Evolutionary conservation across 768 basidiomycete genomes (phyloP).

Genomic region (Collybia mongolica): DNA sequence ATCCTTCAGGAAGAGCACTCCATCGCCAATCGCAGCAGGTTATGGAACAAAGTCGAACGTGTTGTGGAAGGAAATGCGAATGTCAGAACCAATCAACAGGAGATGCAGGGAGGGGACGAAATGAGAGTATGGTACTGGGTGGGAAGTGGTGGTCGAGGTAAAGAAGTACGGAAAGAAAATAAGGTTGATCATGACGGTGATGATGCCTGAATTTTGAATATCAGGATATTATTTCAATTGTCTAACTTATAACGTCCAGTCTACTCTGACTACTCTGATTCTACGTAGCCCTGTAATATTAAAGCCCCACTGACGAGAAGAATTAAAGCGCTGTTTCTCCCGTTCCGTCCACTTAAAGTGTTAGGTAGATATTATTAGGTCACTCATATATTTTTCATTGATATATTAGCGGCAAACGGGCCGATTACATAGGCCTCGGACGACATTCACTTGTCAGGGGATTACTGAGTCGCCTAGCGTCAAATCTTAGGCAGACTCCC

Average conservation of each 20-base stretch:
- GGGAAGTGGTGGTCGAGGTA: slow-evolving; percentile 43
- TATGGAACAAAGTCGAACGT: slow-evolving; percentile 84
- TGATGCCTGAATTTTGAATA: background rate
- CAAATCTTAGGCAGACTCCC: background rate
- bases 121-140: slow-evolving; percentile 92
- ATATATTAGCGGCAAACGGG: too few relatives aligned
- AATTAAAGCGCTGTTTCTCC: too few relatives aligned
- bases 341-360: too few relatives aligned
- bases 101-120: slow-evolving; percentile 84
- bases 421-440: too few relatives aligned
- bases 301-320: background rate
- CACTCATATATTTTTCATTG: too few relatives aligned
- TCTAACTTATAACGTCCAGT: background rate
- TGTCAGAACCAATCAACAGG: slow-evolving; percentile 81
- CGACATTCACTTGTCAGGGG: too few relatives aligned
- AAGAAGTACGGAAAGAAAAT: background rate
- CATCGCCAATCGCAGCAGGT: slow-evolving; percentile 53
- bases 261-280: background rate
- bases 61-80: slow-evolving; percentile 91
- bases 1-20: slow-evolving; percentile 83
- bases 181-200: too few relatives aligned
- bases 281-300: background rate
- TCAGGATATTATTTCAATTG: background rate
- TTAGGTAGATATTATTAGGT: too few relatives aligned
- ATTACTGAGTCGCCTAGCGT: slow-evolving; percentile 1